phyloP scores from a whole-genome alignment of 2,329 filamentous ascomycete species.

The Ophiostoma pallidulum region DNA sequence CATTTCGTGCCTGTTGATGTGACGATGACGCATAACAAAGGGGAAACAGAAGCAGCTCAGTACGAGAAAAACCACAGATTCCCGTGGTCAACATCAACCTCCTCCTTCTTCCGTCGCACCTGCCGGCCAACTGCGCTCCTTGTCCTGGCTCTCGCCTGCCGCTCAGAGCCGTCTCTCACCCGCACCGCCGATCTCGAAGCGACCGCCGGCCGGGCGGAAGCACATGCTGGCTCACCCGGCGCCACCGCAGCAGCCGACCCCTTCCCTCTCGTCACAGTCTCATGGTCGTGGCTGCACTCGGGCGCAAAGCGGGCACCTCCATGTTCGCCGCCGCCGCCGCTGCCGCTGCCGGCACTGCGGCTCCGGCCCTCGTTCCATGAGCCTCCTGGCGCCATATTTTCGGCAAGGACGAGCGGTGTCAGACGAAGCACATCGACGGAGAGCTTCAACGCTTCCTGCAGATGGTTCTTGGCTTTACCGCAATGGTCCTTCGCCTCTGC shows the following conservation, averaged over 20 bases:
- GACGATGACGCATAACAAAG: too few relatives aligned
- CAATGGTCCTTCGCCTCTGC: slow-evolving; percentile 32
- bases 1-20: too few relatives aligned
- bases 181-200: not conserved
- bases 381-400: not conserved
- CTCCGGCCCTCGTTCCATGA: not conserved
- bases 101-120: slow-evolving; percentile 1
- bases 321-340: not conserved
- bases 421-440: slow-evolving; percentile 24
- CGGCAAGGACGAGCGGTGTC: slow-evolving; percentile 22
- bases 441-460: slow-evolving; percentile 26
- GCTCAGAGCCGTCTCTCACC: not conserved
- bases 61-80: slow-evolving; percentile 10
- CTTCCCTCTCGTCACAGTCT: not conserved
- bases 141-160: not conserved
- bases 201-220: not conserved
- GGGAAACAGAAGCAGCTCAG: not conserved
- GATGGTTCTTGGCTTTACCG: slow-evolving; percentile 27
- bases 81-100: slow-evolving; percentile 7
- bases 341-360: not conserved
- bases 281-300: too few relatives aligned
- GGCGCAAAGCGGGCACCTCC: too few relatives aligned
- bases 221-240: not conserved
- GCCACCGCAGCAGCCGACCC: not conserved
- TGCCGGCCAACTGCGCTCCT: not conserved